Evolutionary conservation across 1,139 yeast species (phyloP), one percentile per base, ranked within the genome.

Genomic region (Geotrichum europaeum): DNA sequence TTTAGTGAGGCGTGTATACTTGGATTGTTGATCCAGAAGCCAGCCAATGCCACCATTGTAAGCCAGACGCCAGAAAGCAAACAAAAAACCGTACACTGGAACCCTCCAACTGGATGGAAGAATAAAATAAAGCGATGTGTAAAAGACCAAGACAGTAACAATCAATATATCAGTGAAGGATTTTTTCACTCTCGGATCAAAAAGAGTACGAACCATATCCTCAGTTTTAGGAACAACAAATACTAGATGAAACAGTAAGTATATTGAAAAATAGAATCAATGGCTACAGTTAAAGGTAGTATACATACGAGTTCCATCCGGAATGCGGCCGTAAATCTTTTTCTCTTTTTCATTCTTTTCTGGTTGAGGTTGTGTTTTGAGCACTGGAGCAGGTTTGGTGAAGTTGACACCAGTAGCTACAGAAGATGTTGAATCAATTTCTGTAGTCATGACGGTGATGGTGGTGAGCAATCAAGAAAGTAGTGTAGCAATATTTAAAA

Each of bases 41-140:
- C 81, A 79, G 45, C 96, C 96, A 66, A 89, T 87, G 20, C 96
- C 96, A 53, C 83, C 79, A 72, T 89, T 90, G 75, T 89, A 89
- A 43, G 84, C 80, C 53, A 86, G 73, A 67, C 96, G 80, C 96
- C 96, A 89, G 72, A 87, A 83, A 22, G 85, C 73, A 71, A 88
- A 89, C 62, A 86, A 76, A 1, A 75, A 75, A 56, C 84, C 72
- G 74, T 80, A 83, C 22, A 81, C 71, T 25, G 77, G 75, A 57
- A 81, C 78, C 63, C 87, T 73, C 55, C 61, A 63, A 36, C 49
- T 67, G 63, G 65, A 75, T 65, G 72, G 74, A 55, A 69, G 70
- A 51, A 62, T 50, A 62, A 74, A 59, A 70, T 82, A 87, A 10
- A 86, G 76, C 32, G 77, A 71, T 40, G 81, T 77, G 68, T 87